These are phyloP conservation scores for Myriosclerotinia scirpicola DNA, from an alignment of 2,329 filamentous ascomycete species.

Conservation along the genomic window DNA sequence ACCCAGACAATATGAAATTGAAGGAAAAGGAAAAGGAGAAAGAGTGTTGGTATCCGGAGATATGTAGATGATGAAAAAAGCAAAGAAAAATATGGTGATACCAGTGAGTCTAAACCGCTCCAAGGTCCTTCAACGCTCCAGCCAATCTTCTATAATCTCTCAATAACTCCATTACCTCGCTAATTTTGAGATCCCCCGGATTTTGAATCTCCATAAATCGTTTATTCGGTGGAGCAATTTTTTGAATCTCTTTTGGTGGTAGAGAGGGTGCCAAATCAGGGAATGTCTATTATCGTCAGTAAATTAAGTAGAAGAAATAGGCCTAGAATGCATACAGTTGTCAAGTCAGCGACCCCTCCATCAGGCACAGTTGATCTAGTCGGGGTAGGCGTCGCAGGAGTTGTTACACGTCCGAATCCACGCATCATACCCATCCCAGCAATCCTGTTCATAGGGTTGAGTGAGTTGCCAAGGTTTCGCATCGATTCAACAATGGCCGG, in stretches of 20 bases:
- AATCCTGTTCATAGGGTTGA: constrained; percentile 81
- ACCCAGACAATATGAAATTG: not conserved
- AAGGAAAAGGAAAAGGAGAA: not conserved
- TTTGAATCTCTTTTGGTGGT: constrained; percentile 55
- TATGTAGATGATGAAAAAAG: constrained; percentile 6
- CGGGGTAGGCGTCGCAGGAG: constrained; percentile 44
- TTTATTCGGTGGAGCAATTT: constrained; percentile 65
- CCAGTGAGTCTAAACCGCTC: constrained; percentile 48
- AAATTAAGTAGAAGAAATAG: not conserved
- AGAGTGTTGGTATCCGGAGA: not conserved
- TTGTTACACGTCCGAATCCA: constrained; percentile 62
- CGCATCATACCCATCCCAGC: constrained; percentile 72
- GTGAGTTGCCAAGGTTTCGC: constrained; percentile 73
- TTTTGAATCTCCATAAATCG: constrained; percentile 72
- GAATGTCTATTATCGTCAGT: constrained; percentile 51
- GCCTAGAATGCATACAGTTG: constrained; percentile 49
- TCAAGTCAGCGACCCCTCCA: constrained; percentile 53
- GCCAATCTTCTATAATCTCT: constrained; percentile 74
- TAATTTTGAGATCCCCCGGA: constrained; percentile 67
- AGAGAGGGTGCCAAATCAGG: constrained; percentile 57
- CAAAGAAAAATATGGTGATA: constrained; percentile 15
- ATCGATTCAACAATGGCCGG: constrained; percentile 76
- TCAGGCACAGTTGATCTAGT: constrained; percentile 46
- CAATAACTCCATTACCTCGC: constrained; percentile 71
- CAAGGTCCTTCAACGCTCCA: constrained; percentile 60